Conservation (phyloP, 805 yeast genomes). For the Wickerhamia fluorescens region DNA sequence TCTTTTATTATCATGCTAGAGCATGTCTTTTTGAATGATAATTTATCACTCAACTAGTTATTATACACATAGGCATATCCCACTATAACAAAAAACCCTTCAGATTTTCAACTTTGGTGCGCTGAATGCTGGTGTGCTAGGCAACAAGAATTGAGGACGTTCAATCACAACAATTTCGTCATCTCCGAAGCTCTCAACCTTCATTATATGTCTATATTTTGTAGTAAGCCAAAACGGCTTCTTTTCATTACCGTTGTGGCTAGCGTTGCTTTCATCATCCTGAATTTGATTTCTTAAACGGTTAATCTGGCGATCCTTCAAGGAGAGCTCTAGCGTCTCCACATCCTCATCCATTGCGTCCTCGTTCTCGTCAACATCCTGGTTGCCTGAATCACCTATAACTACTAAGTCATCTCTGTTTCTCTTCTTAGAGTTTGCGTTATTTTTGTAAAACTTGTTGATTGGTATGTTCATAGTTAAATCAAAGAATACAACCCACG, state of each 20-base stretch:
- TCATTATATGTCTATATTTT: conserved; percentile 67
- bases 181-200: conserved; percentile 47
- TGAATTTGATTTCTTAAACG: conserved; percentile 33
- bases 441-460: conserved; percentile 13
- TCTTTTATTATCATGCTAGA: no score
- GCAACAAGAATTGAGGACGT: conserved; percentile 55
- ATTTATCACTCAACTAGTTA: no score
- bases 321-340: conserved; percentile 16
- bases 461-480: conserved; percentile 50
- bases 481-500: conserved; percentile 76
- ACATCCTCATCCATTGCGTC: conserved; percentile 10
- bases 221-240: conserved; percentile 67
- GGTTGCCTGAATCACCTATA: no score
- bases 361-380: conserved; percentile 22
- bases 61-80: no score
- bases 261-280: conserved; percentile 18
- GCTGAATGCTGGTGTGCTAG: conserved; percentile 59
- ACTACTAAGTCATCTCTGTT: conserved; percentile 36
- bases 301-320: conserved; percentile 24
- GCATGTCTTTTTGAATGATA: no score
- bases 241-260: conserved; percentile 1
- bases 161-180: conserved; percentile 69
- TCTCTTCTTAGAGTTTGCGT: conserved; percentile 28
- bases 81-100: no score
- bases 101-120: conserved; percentile 48